phyloP scores from a whole-genome alignment of 202 grass and related monocot species.

The Setaria viridis region DNA sequence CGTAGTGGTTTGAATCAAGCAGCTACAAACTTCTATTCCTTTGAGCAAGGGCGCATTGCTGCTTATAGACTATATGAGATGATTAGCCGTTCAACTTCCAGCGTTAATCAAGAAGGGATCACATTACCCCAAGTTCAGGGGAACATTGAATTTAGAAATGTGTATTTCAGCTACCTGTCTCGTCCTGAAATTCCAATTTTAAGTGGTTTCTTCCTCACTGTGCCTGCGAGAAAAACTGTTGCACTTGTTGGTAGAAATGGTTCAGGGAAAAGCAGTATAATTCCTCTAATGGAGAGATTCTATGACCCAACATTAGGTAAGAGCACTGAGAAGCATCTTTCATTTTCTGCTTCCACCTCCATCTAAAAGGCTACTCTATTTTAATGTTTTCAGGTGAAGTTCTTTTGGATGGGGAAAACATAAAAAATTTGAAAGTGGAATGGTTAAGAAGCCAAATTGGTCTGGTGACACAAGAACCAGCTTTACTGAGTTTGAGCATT shows the following conservation, averaged over 20 bases:
- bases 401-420: constrained; percentile 99
- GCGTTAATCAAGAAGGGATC: constrained; percentile 81
- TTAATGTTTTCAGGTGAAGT: constrained; percentile 84
- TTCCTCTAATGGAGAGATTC: constrained; percentile 99
- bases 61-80: constrained; percentile 98
- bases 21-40: constrained; percentile 98
- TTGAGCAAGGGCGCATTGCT: constrained; percentile 96
- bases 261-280: constrained; percentile 99
- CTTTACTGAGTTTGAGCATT: constrained; percentile 96
- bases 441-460: constrained; percentile 99
- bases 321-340: constrained; percentile 28
- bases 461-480: constrained; percentile 94
- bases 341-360: constrained; percentile 28
- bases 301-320: constrained; percentile 99
- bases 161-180: constrained; percentile 98
- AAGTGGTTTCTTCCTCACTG: constrained; percentile 96
- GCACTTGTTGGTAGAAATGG: constrained; percentile 99
- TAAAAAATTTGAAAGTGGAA: constrained; percentile 96
- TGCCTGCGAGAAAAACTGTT: constrained; percentile 95
- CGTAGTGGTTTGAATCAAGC: constrained; percentile 96
- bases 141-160: constrained; percentile 98
- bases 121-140: constrained; percentile 82
- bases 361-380: constrained; percentile 28
- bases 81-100: constrained; percentile 93
- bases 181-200: constrained; percentile 98